These are phyloP conservation scores for Brassica balearica DNA, from an alignment of 441 rosid genomes.

Conservation along the genomic window DNA sequence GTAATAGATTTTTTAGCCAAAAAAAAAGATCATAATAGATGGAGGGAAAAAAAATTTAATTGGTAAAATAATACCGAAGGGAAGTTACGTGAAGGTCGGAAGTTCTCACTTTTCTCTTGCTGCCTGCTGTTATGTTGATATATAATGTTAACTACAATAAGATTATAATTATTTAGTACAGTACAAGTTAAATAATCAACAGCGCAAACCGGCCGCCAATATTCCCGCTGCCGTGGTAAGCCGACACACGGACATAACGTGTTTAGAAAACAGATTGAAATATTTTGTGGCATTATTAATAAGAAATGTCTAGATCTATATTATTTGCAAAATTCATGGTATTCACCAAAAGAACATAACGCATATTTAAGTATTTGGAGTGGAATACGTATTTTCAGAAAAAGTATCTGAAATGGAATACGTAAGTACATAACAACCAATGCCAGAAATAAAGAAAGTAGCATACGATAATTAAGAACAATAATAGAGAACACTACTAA, in stretches of 20 bases:
- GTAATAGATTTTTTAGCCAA: neutral
- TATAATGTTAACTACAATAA: slow-evolving; percentile 21
- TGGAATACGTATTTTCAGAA: neutral
- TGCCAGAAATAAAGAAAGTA: neutral
- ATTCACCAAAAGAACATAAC: slow-evolving; percentile 25
- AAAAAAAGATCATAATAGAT: neutral
- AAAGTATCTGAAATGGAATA: neutral
- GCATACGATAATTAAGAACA: neutral
- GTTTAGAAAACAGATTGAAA: slow-evolving; percentile 41
- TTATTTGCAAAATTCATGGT: slow-evolving; percentile 21
- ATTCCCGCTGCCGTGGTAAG: slow-evolving; percentile 58
- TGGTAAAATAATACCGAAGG: neutral
- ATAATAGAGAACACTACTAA: slow-evolving; percentile 15
- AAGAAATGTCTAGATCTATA: slow-evolving; percentile 15
- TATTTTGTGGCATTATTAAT: slow-evolving; percentile 20
- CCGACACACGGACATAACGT: slow-evolving; percentile 60
- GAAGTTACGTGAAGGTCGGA: slow-evolving; percentile 34
- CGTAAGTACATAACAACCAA: neutral
- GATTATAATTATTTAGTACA: neutral
- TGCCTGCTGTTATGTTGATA: slow-evolving; percentile 6
- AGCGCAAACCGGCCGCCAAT: slow-evolving; percentile 50
- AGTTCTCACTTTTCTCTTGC: slow-evolving; percentile 22
- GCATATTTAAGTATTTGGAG: neutral
- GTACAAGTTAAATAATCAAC: slow-evolving; percentile 24
- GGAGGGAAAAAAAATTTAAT: neutral